phyloP scores from a whole-genome alignment of 2,329 filamentous ascomycete species.

The Epichloe hybrida region DNA sequence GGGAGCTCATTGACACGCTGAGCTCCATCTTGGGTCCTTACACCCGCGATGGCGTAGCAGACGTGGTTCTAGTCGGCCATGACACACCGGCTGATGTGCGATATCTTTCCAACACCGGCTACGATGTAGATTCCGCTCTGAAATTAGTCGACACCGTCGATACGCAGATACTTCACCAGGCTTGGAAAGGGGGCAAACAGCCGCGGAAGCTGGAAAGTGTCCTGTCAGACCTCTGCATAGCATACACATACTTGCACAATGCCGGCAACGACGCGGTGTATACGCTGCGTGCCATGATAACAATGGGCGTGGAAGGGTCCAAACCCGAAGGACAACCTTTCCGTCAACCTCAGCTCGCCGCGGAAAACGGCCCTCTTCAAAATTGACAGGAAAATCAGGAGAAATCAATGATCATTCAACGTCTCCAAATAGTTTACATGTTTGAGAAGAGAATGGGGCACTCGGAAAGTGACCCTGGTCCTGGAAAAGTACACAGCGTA shows the following conservation, averaged over 20 bases:
- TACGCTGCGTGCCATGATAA: constrained; percentile 61
- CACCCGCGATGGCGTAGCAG: constrained; percentile 19
- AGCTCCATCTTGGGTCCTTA: constrained; percentile 22
- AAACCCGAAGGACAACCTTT: not conserved
- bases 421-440: not conserved
- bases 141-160: constrained; percentile 54
- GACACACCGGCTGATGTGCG: constrained; percentile 53
- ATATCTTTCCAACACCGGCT: constrained; percentile 53
- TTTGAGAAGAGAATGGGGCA: constrained; percentile 4
- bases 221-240: constrained; percentile 50
- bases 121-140: constrained; percentile 39
- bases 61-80: constrained; percentile 70
- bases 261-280: constrained; percentile 77
- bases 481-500: not conserved
- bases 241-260: constrained; percentile 61
- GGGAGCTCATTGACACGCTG: constrained; percentile 22
- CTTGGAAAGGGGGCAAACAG: constrained; percentile 40
- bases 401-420: no score
- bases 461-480: not conserved
- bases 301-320: constrained; percentile 15
- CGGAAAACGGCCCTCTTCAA: not conserved
- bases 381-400: not conserved
- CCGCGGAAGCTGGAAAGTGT: constrained; percentile 45
- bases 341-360: not conserved
- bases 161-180: constrained; percentile 57